Base-by-base conservation (phyloP, 2,329 filamentous ascomycete genomes). In the Aspergillus ochraceus region DNA sequence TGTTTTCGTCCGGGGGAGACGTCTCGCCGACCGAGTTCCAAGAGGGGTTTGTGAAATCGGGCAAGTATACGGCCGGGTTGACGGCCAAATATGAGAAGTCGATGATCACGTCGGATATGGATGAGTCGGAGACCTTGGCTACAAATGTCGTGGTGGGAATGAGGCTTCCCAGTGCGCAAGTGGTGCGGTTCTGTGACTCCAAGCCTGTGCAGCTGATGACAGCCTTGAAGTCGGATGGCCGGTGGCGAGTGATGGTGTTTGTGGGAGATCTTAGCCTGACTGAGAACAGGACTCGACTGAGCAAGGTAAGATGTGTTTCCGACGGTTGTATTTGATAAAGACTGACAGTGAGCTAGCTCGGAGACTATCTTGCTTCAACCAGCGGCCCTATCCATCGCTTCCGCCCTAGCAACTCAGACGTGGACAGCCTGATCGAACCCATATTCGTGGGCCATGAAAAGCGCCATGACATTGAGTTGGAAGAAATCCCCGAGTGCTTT, bases 131-230 rank as follows among this genome's bases (percentile, higher is more conserved):
- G 49, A 74, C 66, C n/a, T 66, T 74, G 47, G 81, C 73, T 2
- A 74, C 49, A 49, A 76, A 71, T 52, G 65, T 77, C 12, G 66
- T 67, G 1, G 78, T 83, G 2, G 81, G 81, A 0, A 82, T 82
- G 79, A 69, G 81, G 30, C 74, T 83, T 42, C 81, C 80, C 0
- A 87, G 79, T 58, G 80, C 83, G 0, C 84, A 85, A 66, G 84
- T 88, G 0, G 81, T 88, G 19, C 76, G 86, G 5, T 82, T 84
- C 59, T 84, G 82, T 50, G 86, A 89, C 65, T 86, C 85, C 1
- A 83, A 81, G 60, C 79, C 83, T 0, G 73, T 87, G 73, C 85
- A 84, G 59, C 67, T 84, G 22, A 76, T 79, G 57, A 73, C 72
- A 52, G 77, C 81, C 1, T 62, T 88, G 45, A 79, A 76, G 19